These are phyloP conservation scores for Olyra latifolia DNA, from an alignment of 176 grass and related monocot genomes.

Conservation along the genomic window DNA sequence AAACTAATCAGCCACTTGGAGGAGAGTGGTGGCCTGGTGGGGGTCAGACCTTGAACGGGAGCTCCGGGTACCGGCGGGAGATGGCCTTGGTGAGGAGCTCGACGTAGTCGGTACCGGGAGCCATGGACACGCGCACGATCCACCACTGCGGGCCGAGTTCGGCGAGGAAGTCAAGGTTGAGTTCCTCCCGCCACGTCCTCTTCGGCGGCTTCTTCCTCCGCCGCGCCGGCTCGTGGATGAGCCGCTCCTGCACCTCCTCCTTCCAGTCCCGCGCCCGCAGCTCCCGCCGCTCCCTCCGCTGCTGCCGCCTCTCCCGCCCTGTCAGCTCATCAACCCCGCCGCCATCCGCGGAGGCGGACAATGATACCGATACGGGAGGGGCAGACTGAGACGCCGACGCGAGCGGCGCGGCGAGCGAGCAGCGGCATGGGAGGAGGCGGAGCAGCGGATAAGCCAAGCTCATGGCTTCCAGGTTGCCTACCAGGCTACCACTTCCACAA, in stretches of 20 bases:
- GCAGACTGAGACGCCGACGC: neutral
- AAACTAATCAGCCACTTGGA: neutral
- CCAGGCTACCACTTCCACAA: neutral
- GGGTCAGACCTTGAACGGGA: slow-evolving; percentile 66
- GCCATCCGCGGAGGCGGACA: neutral
- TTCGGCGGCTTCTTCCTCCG: slow-evolving; percentile 44
- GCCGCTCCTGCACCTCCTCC: slow-evolving; percentile 84
- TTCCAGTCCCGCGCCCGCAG: slow-evolving; percentile 64
- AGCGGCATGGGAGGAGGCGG: slow-evolving; percentile 28
- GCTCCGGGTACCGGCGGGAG: slow-evolving; percentile 38
- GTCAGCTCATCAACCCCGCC: slow-evolving; percentile 36
- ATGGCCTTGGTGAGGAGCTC: slow-evolving; percentile 56
- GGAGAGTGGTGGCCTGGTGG: neutral
- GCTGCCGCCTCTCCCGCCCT: slow-evolving; percentile 53
- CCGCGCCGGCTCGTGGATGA: slow-evolving; percentile 53
- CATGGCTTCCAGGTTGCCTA: neutral
- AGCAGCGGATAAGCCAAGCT: slow-evolving; percentile 52
- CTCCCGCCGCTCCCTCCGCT: slow-evolving; percentile 68
- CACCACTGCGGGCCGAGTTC: slow-evolving; percentile 85
- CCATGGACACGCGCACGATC: slow-evolving; percentile 75
- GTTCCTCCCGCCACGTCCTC: slow-evolving; percentile 55
- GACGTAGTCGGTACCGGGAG: slow-evolving; percentile 60
- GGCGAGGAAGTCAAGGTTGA: slow-evolving; percentile 74
- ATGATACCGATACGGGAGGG: neutral
- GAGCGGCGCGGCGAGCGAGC: slow-evolving; percentile 21